Evolutionary conservation across 768 basidiomycete genomes (phyloP).

Genomic region (Steccherinum ochraceum): DNA sequence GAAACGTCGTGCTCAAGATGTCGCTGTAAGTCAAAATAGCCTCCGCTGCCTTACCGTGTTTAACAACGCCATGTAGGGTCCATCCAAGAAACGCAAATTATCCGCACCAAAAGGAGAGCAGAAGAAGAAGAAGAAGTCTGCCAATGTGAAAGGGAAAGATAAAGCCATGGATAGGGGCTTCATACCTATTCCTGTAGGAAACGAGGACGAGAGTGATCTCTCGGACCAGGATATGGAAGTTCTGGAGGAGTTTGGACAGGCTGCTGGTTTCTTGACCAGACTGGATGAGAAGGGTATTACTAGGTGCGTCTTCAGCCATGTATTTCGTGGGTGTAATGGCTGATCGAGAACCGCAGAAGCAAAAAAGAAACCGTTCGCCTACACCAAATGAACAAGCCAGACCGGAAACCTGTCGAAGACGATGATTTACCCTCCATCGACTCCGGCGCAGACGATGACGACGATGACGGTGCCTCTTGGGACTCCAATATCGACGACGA

Average conservation of each 20-base stretch:
- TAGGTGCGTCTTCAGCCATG: conserved; percentile 42
- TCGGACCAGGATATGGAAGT: conserved; percentile 70
- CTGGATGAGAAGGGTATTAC: conserved; percentile 79
- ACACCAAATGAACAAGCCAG: conserved; percentile 58
- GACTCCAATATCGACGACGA: conserved; percentile 25
- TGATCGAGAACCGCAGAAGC: conserved; percentile 49
- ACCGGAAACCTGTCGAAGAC: conserved; percentile 38
- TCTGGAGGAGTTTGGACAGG: conserved; percentile 56
- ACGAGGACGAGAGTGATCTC: conserved; percentile 42
- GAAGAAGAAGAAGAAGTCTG: conserved; percentile 27
- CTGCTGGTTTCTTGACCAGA: conserved; percentile 58
- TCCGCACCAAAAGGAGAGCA: conserved; percentile 20
- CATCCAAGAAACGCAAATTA: conserved; percentile 61
- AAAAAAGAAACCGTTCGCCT: conserved; percentile 76
- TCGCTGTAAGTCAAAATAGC: too few relatives aligned
- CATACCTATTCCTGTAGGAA: conserved; percentile 54
- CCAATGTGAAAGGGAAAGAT: conserved; percentile 50
- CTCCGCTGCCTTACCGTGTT: too few relatives aligned
- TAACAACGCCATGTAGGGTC: conserved; percentile 21
- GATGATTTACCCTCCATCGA: conserved; percentile 59
- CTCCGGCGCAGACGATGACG: conserved; percentile 52
- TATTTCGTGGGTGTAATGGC: too few relatives aligned
- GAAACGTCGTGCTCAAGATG: too few relatives aligned
- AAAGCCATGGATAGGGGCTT: conserved; percentile 51
- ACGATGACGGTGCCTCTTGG: conserved; percentile 41